Evolutionary conservation across 2,329 filamentous ascomycete species (phyloP).

Genomic region (Pseudogymnoascus sp.): DNA sequence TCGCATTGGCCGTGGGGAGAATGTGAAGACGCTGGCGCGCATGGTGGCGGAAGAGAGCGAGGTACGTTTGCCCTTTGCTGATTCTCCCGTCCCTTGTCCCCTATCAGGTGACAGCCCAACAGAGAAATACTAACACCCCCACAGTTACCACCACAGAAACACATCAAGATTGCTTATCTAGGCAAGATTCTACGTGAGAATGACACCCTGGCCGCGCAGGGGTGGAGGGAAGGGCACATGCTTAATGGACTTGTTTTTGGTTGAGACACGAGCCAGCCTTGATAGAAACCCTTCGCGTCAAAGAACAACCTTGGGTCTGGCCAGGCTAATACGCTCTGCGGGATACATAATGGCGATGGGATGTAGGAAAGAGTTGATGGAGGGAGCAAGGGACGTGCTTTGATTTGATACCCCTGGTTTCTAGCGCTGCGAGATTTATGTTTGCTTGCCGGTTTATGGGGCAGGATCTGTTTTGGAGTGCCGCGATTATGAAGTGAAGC

Average conservation of each 20-base stretch:
- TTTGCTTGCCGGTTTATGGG: neutral
- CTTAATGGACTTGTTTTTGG: constrained; percentile 62
- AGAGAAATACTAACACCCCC: neutral
- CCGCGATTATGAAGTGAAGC: neutral
- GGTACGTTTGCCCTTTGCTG: constrained; percentile 39
- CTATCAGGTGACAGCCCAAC: neutral
- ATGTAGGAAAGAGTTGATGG: neutral
- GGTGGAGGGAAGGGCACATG: constrained; percentile 67
- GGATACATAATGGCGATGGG: neutral
- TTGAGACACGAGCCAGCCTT: constrained; percentile 3
- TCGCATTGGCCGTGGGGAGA: constrained; percentile 49
- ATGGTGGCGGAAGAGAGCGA: constrained; percentile 55
- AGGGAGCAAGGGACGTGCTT: neutral
- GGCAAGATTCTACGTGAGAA: constrained; percentile 70
- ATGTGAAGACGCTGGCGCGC: constrained; percentile 53
- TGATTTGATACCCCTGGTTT: constrained; percentile 9
- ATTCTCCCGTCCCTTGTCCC: neutral
- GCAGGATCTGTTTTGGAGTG: neutral
- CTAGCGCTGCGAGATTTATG: constrained; percentile 3
- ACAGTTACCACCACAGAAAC: constrained; percentile 47
- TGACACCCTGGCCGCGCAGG: constrained; percentile 56
- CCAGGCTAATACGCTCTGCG: neutral
- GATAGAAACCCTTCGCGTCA: neutral
- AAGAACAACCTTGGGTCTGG: neutral
- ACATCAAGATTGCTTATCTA: constrained; percentile 68